Evolutionary conservation across 2,329 filamentous ascomycete species (phyloP).

Genomic region (Truncatella angustata): DNA sequence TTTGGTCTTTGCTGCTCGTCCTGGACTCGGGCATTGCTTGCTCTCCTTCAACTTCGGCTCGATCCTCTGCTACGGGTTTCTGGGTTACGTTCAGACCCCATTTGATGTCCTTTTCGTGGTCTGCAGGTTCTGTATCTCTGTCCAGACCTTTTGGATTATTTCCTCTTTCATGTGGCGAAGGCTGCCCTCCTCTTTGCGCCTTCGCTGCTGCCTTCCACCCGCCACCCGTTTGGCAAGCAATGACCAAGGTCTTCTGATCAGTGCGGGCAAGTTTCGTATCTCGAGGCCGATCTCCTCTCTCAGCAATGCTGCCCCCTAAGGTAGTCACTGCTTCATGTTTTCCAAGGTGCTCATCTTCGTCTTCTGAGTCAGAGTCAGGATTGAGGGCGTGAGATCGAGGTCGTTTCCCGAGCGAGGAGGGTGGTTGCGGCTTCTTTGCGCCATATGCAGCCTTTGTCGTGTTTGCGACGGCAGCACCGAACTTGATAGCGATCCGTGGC

Average conservation of each 20-base stretch:
- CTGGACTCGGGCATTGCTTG: conserved; percentile 5
- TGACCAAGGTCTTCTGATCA: conserved; percentile 21
- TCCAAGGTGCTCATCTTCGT: conserved; percentile 24
- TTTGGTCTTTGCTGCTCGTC: too few species aligned
- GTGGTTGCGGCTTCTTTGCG: conserved; percentile 30
- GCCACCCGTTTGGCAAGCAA: conserved; percentile 27
- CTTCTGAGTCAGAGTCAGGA: conserved; percentile 43
- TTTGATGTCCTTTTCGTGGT: conserved; percentile 34
- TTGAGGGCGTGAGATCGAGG: conserved; percentile 40
- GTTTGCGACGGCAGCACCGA: conserved; percentile 32
- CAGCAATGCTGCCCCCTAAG: conserved; percentile 26
- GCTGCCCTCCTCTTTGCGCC: conserved; percentile 16
- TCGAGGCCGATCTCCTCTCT: conserved; percentile 17
- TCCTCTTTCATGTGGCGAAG: conserved; percentile 4
- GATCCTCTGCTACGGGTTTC: conserved; percentile 16
- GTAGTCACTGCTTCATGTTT: conserved; percentile 31
- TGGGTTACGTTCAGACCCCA: conserved; percentile 35
- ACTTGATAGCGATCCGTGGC: conserved; percentile 47
- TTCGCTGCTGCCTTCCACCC: conserved; percentile 33
- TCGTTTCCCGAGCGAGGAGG: conserved; percentile 49
- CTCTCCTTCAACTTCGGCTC: background rate
- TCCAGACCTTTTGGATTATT: background rate
- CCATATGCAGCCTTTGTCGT: conserved; percentile 27
- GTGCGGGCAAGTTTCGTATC: conserved; percentile 12
- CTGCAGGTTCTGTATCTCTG: conserved; percentile 24